These are phyloP conservation scores for Thalassiosira mediterranea DNA, from an alignment of 352 stramenopile genomes.

Conservation along the genomic window DNA sequence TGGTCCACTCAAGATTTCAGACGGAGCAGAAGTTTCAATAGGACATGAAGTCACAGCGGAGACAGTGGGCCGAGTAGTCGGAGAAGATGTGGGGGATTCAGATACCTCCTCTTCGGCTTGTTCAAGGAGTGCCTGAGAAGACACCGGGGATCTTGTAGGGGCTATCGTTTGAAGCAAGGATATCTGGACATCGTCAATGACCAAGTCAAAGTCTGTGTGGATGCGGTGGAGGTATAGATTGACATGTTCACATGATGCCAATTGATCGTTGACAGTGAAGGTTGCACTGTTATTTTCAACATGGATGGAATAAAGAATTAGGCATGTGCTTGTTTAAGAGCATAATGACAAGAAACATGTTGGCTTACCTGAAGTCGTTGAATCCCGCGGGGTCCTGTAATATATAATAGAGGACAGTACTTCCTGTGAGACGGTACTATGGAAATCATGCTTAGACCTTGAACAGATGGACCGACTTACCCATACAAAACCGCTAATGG, in stretches of 20 bases:
- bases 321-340: background rate
- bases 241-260: conserved; percentile 51
- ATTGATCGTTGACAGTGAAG: conserved; percentile 42
- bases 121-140: background rate
- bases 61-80: conserved; percentile 50
- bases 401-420: no score
- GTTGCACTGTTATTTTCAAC: no score
- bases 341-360: background rate
- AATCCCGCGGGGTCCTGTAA: conserved; percentile 27
- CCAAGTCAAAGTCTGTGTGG: conserved; percentile 39
- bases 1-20: conserved; percentile 32
- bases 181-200: conserved; percentile 56
- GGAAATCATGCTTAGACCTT: no score
- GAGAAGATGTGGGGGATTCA: conserved; percentile 24
- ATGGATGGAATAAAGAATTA: conserved; percentile 8
- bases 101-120: background rate
- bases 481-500: conserved; percentile 23
- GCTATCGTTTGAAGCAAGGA: conserved; percentile 4
- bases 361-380: conserved; percentile 41
- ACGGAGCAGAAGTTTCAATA: conserved; percentile 7
- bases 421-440: no score
- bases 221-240: conserved; percentile 44
- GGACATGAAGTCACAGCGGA: conserved; percentile 44
- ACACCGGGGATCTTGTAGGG: conserved; percentile 25
- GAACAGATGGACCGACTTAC: no score